A percentile compares a stretch with the other conserved stretches of the same genome.
Evolutionary conservation across 805 yeast genomes (phyloP).

Genomic region (Phaffomyces thermotolerans): DNA sequence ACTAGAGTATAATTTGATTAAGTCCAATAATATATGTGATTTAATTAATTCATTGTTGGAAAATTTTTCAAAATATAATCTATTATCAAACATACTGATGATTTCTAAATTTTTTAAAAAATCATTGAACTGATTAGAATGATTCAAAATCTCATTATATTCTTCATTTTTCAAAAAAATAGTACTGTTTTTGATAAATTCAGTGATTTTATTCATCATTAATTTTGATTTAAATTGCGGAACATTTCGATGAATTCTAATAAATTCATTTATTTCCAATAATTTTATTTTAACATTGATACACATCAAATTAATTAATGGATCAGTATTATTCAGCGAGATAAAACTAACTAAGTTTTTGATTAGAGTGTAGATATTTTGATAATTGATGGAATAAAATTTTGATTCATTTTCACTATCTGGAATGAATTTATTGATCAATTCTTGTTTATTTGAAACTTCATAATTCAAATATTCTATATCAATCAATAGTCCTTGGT

Average conservation of each 20-base stretch:
- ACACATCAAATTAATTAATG: background rate
- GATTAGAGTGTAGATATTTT: background rate
- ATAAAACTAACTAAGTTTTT: background rate
- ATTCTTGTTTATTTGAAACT: background rate
- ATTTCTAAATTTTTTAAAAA: background rate
- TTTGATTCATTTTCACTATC: background rate
- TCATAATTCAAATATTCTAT: background rate
- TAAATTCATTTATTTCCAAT: background rate
- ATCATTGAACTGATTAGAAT: background rate
- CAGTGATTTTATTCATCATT: background rate
- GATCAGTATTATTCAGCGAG: conserved; percentile 1
- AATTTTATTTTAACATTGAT: background rate
- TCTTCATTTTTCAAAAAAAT: conserved; percentile 1
- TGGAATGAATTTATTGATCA: background rate
- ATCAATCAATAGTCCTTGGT: background rate
- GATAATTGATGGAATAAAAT: conserved; percentile 1
- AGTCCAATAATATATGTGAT: background rate
- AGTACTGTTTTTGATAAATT: background rate
- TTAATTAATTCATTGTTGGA: background rate
- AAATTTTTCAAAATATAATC: background rate
- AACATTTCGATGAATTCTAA: background rate
- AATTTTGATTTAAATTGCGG: background rate
- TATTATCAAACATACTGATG: background rate
- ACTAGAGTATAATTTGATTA: background rate
- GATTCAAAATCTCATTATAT: background rate